Conservation (phyloP, 768 basidiomycete species). For the Tulasnella sp. region DNA sequence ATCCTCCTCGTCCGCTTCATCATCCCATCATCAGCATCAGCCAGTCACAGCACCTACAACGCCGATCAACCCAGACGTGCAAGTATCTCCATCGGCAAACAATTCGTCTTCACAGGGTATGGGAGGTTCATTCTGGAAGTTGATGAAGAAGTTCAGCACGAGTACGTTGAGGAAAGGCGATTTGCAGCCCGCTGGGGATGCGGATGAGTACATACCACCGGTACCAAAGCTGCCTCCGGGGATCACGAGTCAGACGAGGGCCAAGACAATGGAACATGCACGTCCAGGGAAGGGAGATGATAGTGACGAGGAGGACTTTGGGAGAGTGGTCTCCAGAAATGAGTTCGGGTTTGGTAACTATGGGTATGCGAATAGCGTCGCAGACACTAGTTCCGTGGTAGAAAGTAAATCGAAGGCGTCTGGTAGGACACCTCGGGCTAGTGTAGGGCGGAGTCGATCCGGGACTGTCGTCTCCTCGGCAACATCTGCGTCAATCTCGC, state of each 20-base stretch:
- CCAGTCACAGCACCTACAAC: neutral
- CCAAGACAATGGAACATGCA: neutral
- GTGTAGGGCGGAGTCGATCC: slow-evolving; percentile 3
- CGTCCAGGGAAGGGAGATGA: neutral
- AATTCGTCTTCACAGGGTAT: neutral
- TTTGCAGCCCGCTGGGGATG: neutral
- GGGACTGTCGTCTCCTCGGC: slow-evolving; percentile 9
- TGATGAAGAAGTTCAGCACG: slow-evolving; percentile 15
- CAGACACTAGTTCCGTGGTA: neutral
- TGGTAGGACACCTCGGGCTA: neutral
- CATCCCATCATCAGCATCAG: neutral
- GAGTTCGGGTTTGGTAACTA: neutral
- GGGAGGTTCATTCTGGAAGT: slow-evolving; percentile 7
- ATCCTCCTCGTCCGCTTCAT: neutral
- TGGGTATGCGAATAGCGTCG: neutral
- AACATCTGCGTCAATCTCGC: neutral
- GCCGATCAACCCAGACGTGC: neutral
- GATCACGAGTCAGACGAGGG: neutral
- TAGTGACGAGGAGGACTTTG: neutral
- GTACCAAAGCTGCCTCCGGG: slow-evolving; percentile 7
- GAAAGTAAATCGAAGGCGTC: too few species aligned
- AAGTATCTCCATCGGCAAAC: neutral
- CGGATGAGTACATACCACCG: neutral
- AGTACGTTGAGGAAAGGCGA: slow-evolving; percentile 10
- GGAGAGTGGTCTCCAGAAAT: neutral